These are phyloP conservation scores for Blastosporella zonata DNA, from an alignment of 1,284 basidiomycete species.

Conservation along the genomic window DNA sequence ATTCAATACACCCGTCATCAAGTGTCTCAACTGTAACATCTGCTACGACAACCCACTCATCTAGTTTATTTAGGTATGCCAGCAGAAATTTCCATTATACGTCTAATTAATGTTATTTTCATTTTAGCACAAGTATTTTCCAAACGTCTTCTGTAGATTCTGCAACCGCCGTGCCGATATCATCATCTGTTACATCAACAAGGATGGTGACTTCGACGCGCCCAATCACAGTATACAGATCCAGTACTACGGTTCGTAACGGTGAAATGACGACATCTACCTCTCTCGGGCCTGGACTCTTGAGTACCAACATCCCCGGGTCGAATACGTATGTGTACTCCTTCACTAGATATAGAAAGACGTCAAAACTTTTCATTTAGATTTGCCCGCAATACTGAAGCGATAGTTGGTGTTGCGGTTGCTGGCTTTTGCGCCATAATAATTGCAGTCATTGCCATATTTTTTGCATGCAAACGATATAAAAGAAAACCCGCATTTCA, in stretches of 20 bases:
- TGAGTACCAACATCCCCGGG: slow-evolving; percentile 14
- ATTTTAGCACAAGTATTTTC: no score
- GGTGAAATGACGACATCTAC: slow-evolving; percentile 3
- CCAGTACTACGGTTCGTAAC: neutral
- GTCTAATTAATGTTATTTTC: neutral
- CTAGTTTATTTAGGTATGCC: slow-evolving; percentile 2
- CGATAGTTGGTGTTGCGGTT: slow-evolving; percentile 34
- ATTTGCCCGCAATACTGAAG: slow-evolving; percentile 32
- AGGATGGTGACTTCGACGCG: neutral
- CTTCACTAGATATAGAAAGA: neutral
- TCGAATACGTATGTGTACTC: slow-evolving; percentile 11
- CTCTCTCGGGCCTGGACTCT: slow-evolving; percentile 14
- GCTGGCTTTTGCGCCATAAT: slow-evolving; percentile 22
- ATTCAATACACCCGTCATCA: neutral
- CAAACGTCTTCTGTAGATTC: neutral
- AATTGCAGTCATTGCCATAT: slow-evolving; percentile 23
- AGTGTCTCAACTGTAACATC: slow-evolving; percentile 1
- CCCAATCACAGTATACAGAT: neutral
- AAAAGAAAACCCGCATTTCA: slow-evolving; percentile 15
- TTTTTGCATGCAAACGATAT: slow-evolving; percentile 27
- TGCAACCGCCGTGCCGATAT: neutral
- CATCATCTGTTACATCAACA: neutral
- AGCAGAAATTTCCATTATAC: neutral
- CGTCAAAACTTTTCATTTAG: slow-evolving; percentile 13
- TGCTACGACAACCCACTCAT: neutral